Evolutionary conservation across 305 asterid genomes (phyloP).

Genomic region (Solanum hybrid): DNA sequence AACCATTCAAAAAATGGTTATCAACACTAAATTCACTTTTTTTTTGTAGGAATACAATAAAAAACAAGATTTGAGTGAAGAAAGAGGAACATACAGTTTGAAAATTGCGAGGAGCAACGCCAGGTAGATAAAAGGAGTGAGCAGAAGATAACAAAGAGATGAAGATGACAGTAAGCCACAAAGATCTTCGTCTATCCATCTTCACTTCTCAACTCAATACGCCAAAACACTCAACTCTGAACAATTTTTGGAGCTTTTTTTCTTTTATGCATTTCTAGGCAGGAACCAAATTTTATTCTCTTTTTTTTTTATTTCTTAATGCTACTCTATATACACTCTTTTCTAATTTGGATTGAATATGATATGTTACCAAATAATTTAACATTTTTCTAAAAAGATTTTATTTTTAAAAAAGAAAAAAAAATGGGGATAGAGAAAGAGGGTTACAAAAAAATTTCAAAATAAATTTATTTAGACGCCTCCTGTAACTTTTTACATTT

Average conservation of each 20-base stretch:
- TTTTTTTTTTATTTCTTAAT: background rate
- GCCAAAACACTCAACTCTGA: background rate
- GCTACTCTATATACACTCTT: background rate
- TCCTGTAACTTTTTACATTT: background rate
- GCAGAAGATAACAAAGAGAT: conserved; percentile 35
- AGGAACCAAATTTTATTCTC: background rate
- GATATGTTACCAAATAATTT: background rate
- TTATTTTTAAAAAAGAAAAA: background rate
- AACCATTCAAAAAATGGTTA: background rate
- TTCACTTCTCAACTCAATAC: conserved; percentile 23
- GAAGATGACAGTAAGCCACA: conserved; percentile 30
- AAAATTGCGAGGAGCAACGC: conserved; percentile 90
- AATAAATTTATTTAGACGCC: background rate
- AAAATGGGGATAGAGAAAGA: background rate
- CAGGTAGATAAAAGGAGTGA: conserved; percentile 72
- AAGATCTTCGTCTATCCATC: conserved; percentile 43
- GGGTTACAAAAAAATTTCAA: background rate
- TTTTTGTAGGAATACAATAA: too few relatives aligned
- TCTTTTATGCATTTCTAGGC: background rate
- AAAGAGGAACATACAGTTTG: conserved; percentile 28
- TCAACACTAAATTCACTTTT: background rate
- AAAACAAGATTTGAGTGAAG: background rate
- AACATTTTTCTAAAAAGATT: background rate
- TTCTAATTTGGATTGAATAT: background rate
- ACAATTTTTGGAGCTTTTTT: background rate